A percentile compares a stretch with the other conserved stretches of the same genome.
Conservation (phyloP, 2,329 filamentous ascomycete species). For the Xylariales sp. region DNA sequence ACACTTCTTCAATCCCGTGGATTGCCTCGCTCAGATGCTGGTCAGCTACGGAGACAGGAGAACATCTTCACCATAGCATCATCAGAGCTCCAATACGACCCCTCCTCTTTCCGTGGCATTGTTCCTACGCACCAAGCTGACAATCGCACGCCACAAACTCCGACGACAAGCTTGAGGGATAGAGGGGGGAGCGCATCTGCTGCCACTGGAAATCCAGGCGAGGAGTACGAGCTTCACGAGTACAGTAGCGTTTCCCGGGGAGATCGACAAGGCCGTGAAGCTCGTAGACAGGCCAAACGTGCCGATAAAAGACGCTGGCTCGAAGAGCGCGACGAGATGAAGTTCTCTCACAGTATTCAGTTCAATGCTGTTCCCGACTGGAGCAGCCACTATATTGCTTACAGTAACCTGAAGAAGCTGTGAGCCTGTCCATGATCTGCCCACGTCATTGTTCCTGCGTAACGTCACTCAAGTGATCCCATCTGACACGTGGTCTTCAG, state of each 20-base stretch:
- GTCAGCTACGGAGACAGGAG: too few species aligned
- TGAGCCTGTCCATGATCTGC: constrained; percentile 39
- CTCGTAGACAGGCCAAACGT: constrained; percentile 39
- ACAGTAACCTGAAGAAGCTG: constrained; percentile 99
- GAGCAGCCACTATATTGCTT: constrained; percentile 96
- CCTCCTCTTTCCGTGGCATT: constrained; percentile 25
- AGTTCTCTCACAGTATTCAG: constrained; percentile 99
- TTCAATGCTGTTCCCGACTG: constrained; percentile 99
- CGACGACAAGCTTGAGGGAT: constrained; percentile 8
- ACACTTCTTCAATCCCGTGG: too few species aligned
- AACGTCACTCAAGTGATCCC: background rate
- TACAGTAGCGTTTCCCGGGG: constrained; percentile 30
- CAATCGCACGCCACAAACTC: constrained; percentile 2
- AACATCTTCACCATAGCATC: constrained; percentile 24
- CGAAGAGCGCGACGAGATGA: constrained; percentile 82
- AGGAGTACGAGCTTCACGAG: constrained; percentile 30
- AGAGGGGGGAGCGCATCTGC: constrained; percentile 4
- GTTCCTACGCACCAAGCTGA: constrained; percentile 17
- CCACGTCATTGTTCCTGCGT: background rate
- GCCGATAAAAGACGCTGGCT: constrained; percentile 65
- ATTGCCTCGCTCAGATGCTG: too few species aligned
- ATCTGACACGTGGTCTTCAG: constrained; percentile 37
- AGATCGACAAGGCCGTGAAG: constrained; percentile 27
- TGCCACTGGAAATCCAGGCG: constrained; percentile 2
- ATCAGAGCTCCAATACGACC: constrained; percentile 15